Conservation (phyloP, 768 basidiomycete genomes). For the Calocybe gangraenosa region DNA sequence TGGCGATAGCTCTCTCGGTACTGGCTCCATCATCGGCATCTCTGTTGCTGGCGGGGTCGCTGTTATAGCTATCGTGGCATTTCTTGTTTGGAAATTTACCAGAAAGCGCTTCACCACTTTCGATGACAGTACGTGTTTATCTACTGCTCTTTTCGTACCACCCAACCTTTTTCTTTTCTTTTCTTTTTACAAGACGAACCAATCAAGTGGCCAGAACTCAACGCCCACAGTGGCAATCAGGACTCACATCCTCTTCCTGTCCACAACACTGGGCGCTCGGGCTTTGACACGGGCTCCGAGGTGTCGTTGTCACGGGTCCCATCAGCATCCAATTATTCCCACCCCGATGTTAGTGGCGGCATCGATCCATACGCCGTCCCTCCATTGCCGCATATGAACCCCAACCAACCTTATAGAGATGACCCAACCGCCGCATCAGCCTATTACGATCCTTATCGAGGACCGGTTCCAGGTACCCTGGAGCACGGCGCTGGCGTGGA, state of each 20-base stretch:
- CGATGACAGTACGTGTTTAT: conserved; percentile 64
- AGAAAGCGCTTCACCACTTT: conserved; percentile 73
- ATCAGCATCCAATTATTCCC: conserved; percentile 41
- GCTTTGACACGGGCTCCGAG: conserved; percentile 68
- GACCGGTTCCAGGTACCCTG: conserved; percentile 67
- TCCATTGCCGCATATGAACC: conserved; percentile 76
- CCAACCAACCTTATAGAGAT: conserved; percentile 72
- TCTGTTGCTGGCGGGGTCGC: conserved; percentile 81
- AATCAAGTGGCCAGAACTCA: conserved; percentile 90
- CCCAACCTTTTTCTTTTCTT: conserved; percentile 4
- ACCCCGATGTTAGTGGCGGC: conserved; percentile 40
- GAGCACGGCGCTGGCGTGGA: conserved; percentile 35
- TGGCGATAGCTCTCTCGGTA: conserved; percentile 42
- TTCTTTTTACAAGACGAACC: conserved; percentile 53
- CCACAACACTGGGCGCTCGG: conserved; percentile 63
- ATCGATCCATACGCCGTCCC: conserved; percentile 80
- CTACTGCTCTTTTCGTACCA: conserved; percentile 6
- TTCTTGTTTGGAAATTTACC: conserved; percentile 85
- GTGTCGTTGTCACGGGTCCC: conserved; percentile 51
- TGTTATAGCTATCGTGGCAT: conserved; percentile 62
- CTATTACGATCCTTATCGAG: conserved; percentile 81
- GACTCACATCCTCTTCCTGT: conserved; percentile 67
- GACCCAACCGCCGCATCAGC: conserved; percentile 48
- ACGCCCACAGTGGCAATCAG: conserved; percentile 47
- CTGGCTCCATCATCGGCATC: conserved; percentile 74